Conservation (phyloP, 805 yeast species). For the Suhomyces emberorum region DNA sequence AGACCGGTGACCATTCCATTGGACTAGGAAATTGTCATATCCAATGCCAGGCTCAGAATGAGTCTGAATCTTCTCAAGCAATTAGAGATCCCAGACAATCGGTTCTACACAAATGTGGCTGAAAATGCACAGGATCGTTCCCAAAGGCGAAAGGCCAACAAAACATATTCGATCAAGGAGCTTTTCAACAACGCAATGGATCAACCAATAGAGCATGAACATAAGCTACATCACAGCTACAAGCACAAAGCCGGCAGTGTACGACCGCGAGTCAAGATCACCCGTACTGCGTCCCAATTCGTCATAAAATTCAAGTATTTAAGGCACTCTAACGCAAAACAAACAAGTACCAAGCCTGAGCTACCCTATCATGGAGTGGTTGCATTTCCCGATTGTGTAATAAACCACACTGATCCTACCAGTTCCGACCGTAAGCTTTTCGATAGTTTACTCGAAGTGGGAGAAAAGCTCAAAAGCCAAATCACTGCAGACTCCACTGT, state of each 20-base stretch:
- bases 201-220: not conserved
- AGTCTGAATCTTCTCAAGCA: constrained; percentile 19
- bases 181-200: constrained; percentile 17
- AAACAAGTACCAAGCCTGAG: constrained; percentile 35
- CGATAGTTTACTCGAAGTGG: constrained; percentile 35
- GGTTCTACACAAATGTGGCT: constrained; percentile 21
- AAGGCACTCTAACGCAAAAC: not conserved
- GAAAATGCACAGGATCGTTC: constrained; percentile 19
- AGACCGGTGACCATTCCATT: too few relatives aligned
- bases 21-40: too few relatives aligned
- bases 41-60: constrained; percentile 5
- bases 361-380: constrained; percentile 69
- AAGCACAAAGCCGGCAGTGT: not conserved
- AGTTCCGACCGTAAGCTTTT: constrained; percentile 49
- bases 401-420: constrained; percentile 60
- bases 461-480: constrained; percentile 35
- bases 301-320: constrained; percentile 1
- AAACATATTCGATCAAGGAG: constrained; percentile 18
- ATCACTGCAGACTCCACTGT: constrained; percentile 14
- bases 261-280: not conserved
- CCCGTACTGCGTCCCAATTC: not conserved
- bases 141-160: constrained; percentile 14
- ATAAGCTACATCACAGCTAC: too few relatives aligned
- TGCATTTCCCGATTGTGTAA: constrained; percentile 54
- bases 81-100: constrained; percentile 29